These are phyloP conservation scores for Xylariaceae sp. DNA, from an alignment of 2,329 filamentous ascomycete genomes.

Conservation along the genomic window DNA sequence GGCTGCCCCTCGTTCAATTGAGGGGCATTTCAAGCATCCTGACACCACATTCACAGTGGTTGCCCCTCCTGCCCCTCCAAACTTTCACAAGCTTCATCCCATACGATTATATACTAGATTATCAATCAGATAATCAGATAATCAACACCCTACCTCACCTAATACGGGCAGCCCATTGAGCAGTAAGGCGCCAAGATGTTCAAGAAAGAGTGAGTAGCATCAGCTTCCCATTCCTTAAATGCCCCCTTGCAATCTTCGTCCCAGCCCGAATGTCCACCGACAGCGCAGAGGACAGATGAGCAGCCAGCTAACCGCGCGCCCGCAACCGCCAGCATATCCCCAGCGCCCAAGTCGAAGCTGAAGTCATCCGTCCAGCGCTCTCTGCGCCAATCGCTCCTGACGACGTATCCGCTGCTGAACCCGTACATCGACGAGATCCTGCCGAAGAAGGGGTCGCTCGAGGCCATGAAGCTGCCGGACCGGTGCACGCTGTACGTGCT, in stretches of 20 bases:
- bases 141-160: slow-evolving; percentile 5
- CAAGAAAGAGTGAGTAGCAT: slow-evolving; percentile 77
- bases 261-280: too few species aligned
- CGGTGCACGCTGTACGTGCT: slow-evolving; percentile 87
- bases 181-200: slow-evolving; percentile 66
- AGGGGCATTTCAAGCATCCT: slow-evolving; percentile 21
- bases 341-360: slow-evolving; percentile 88
- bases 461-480: slow-evolving; percentile 91
- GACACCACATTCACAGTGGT: neutral
- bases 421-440: slow-evolving; percentile 92
- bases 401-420: slow-evolving; percentile 82
- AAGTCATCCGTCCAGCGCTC: slow-evolving; percentile 93
- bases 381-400: slow-evolving; percentile 79
- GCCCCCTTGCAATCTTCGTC: neutral
- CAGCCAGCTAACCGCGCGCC: slow-evolving; percentile 25
- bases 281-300: neutral
- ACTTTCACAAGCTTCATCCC: slow-evolving; percentile 36
- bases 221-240: neutral
- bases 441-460: slow-evolving; percentile 90
- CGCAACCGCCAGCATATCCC: slow-evolving; percentile 60
- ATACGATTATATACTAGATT: slow-evolving; percentile 10
- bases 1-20: slow-evolving; percentile 10
- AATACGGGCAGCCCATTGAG: slow-evolving; percentile 11
- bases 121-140: too few species aligned
- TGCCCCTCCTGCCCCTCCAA: slow-evolving; percentile 35